Percentiles rank a stretch among this genome's conserved stretches.
These are phyloP conservation scores for Melaleuca alternifolia DNA, from an alignment of 345 rosid species.

Conservation along the genomic window DNA sequence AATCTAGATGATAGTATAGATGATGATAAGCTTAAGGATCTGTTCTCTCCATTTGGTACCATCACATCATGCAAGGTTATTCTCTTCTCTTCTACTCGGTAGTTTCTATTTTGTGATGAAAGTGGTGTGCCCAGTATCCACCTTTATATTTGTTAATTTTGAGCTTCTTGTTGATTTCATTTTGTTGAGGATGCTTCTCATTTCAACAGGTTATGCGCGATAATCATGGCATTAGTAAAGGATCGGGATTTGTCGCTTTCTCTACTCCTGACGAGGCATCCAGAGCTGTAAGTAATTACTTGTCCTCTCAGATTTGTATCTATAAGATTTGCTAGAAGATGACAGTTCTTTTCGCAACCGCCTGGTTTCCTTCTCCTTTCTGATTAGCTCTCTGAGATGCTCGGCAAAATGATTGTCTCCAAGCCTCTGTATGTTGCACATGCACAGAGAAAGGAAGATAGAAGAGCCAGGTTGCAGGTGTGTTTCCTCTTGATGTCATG, in stretches of 20 bases:
- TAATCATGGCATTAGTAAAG: constrained; percentile 64
- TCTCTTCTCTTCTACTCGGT: background rate
- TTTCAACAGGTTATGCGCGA: constrained; percentile 68
- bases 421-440: constrained; percentile 92
- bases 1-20: constrained; percentile 72
- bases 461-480: constrained; percentile 94
- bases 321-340: background rate
- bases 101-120: background rate
- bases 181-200: background rate
- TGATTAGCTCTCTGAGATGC: constrained; percentile 63
- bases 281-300: constrained; percentile 55
- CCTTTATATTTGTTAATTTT: background rate
- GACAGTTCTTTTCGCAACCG: background rate
- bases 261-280: constrained; percentile 74
- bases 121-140: background rate
- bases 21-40: constrained; percentile 83
- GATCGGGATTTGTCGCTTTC: constrained; percentile 80
- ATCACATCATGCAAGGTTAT: constrained; percentile 87
- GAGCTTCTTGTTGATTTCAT: background rate
- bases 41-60: constrained; percentile 66
- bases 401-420: constrained; percentile 80
- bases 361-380: background rate
- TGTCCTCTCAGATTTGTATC: background rate
- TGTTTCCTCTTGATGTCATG: background rate
- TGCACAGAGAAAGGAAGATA: constrained; percentile 91